These are phyloP conservation scores for Chondrus crispus DNA, from an alignment of 23 red algal species.

Conservation along the genomic window DNA sequence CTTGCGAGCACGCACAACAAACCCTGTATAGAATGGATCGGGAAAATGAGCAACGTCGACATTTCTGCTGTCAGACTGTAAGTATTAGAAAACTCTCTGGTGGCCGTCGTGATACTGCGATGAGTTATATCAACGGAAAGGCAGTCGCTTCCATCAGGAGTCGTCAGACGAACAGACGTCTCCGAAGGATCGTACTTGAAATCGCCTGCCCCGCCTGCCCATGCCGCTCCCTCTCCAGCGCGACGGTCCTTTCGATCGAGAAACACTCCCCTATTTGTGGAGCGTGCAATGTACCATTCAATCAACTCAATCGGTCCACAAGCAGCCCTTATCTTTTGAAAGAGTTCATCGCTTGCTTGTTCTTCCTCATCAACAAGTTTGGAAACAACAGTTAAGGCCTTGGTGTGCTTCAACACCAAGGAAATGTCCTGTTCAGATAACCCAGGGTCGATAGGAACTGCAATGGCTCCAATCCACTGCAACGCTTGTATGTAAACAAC, in stretches of 20 bases:
- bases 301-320: slow-evolving; percentile 9
- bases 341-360: slow-evolving; percentile 2
- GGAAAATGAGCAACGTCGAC: slow-evolving; percentile 31
- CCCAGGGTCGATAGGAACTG: slow-evolving; percentile 52
- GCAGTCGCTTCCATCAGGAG: neutral
- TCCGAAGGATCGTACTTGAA: slow-evolving; percentile 70
- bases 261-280: slow-evolving; percentile 61
- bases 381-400: slow-evolving; percentile 59
- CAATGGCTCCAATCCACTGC: slow-evolving; percentile 79
- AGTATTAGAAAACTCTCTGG: slow-evolving; percentile 49
- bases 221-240: slow-evolving; percentile 55
- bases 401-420: neutral
- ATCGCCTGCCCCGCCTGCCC: slow-evolving; percentile 59
- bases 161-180: slow-evolving; percentile 22
- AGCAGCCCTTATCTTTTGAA: slow-evolving; percentile 28
- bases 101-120: slow-evolving; percentile 30
- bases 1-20: slow-evolving; percentile 41
- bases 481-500: slow-evolving; percentile 68
- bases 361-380: slow-evolving; percentile 59
- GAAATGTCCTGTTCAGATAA: slow-evolving; percentile 29
- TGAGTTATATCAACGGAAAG: slow-evolving; percentile 41
- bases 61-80: slow-evolving; percentile 48
- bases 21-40: slow-evolving; percentile 55
- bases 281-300: slow-evolving; percentile 60
- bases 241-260: slow-evolving; percentile 47